Conservation (phyloP, 2,329 filamentous ascomycete species). For the Alternaria viburni region DNA sequence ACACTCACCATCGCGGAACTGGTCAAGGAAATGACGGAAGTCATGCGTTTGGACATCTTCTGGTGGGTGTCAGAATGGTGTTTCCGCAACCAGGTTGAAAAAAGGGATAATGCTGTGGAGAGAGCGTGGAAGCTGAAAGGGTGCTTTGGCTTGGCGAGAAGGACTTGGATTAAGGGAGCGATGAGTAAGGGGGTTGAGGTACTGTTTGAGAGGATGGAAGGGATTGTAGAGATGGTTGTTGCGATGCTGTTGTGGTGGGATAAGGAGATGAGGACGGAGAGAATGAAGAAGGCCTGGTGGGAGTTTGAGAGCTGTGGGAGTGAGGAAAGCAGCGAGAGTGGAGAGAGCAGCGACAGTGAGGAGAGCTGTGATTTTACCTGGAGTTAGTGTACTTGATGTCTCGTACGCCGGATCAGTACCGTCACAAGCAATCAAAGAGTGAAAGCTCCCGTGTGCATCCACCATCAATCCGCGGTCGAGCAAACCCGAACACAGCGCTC, state of each 20-base stretch:
- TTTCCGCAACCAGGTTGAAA: not conserved
- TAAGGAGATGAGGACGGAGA: not conserved
- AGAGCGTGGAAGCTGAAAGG: not conserved
- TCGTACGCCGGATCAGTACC: not conserved
- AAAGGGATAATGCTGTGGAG: not conserved
- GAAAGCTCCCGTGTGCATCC: not conserved
- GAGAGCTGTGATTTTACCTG: not conserved
- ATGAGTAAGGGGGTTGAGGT: not conserved
- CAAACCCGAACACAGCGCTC: not conserved
- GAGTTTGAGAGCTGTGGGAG: not conserved
- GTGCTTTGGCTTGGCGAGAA: not conserved
- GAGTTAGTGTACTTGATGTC: not conserved
- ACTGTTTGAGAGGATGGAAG: not conserved
- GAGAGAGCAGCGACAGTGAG: not conserved
- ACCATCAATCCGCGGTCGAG: not conserved
- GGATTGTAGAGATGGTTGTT: not conserved
- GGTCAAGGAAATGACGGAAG: not conserved
- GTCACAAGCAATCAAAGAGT: not conserved
- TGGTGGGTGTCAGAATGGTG: not conserved
- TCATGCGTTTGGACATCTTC: not conserved
- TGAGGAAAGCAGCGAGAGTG: not conserved
- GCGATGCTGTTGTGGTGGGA: not conserved
- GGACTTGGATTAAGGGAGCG: not conserved
- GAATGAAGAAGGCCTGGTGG: not conserved
- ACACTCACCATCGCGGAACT: not conserved